Percentiles rank a stretch among this genome's conserved stretches.
Conservation (phyloP, 2,329 filamentous ascomycete species). For the Aureobasidium vineae region DNA sequence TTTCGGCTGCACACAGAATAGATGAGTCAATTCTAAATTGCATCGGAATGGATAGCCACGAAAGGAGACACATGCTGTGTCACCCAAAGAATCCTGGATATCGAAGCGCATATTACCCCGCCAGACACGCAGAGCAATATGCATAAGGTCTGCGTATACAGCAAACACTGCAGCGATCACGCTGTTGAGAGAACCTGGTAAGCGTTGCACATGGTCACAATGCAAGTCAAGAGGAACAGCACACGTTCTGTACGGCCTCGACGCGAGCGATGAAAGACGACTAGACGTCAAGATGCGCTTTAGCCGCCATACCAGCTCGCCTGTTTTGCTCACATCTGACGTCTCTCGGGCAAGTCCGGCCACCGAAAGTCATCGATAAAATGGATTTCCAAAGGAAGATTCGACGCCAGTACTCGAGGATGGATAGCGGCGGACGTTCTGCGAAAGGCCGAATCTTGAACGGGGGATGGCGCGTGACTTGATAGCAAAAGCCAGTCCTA, state of each 20-base stretch:
- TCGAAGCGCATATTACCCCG: neutral
- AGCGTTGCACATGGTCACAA: constrained; percentile 24
- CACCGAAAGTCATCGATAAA: neutral
- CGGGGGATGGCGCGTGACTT: constrained; percentile 4
- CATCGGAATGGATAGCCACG: constrained; percentile 10
- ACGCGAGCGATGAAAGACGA: constrained; percentile 13
- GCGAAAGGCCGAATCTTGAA: constrained; percentile 1
- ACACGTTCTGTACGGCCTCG: constrained; percentile 7
- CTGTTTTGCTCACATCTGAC: neutral
- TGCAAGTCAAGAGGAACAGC: constrained; percentile 9
- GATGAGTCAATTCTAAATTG: neutral
- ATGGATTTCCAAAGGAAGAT: neutral
- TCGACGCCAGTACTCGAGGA: neutral
- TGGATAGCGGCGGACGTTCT: neutral
- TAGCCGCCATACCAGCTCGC: constrained; percentile 2
- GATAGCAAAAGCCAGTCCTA: neutral
- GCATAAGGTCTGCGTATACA: constrained; percentile 6
- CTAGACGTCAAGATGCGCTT: neutral
- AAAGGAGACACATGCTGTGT: constrained; percentile 14
- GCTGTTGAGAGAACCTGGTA: constrained; percentile 17
- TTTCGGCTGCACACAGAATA: neutral
- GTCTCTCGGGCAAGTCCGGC: neutral
- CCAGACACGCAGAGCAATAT: constrained; percentile 13
- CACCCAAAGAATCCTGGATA: neutral
- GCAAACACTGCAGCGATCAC: constrained; percentile 24